Percentiles rank a stretch among this genome's conserved stretches.
Evolutionary conservation across 106 monocot genomes (phyloP).

Genomic region (Chionographis japonica): DNA sequence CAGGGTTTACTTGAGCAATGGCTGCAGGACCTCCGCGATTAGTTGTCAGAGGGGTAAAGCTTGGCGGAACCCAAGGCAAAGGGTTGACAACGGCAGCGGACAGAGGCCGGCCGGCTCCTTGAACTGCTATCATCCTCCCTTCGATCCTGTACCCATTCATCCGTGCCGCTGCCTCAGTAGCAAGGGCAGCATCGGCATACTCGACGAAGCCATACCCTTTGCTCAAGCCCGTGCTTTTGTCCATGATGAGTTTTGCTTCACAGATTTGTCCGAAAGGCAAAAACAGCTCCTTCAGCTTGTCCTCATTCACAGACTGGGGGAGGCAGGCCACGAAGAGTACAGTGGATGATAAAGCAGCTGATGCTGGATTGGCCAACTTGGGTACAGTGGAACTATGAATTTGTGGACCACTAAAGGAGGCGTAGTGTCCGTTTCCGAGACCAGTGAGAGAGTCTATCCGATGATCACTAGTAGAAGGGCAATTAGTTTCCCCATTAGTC

Average conservation of each 20-base stretch:
- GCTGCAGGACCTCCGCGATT: not conserved
- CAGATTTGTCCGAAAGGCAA: slow-evolving; percentile 41
- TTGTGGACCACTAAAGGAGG: not conserved
- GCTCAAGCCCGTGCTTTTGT: slow-evolving; percentile 34
- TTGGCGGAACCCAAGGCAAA: not conserved
- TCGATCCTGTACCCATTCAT: slow-evolving; percentile 60
- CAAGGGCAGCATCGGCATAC: slow-evolving; percentile 28
- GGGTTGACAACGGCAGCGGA: not conserved
- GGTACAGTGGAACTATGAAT: not conserved
- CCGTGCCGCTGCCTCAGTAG: slow-evolving; percentile 33
- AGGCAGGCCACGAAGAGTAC: slow-evolving; percentile 40
- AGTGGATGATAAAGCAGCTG: not conserved
- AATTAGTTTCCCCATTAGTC: slow-evolving; percentile 8
- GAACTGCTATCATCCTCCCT: slow-evolving; percentile 34
- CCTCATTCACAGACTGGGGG: slow-evolving; percentile 33
- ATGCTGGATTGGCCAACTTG: not conserved
- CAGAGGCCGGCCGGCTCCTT: slow-evolving; percentile 17
- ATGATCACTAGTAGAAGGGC: not conserved
- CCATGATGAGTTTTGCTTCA: slow-evolving; percentile 25
- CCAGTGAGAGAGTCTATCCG: too few species aligned
- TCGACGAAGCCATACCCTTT: slow-evolving; percentile 67
- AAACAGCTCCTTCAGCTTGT: slow-evolving; percentile 45
- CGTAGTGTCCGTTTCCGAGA: not conserved
- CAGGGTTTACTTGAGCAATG: too few species aligned
- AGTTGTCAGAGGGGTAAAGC: not conserved